These are phyloP conservation scores for Penicillium samsonianum DNA, from an alignment of 495 filamentous ascomycete genomes.

Conservation along the genomic window DNA sequence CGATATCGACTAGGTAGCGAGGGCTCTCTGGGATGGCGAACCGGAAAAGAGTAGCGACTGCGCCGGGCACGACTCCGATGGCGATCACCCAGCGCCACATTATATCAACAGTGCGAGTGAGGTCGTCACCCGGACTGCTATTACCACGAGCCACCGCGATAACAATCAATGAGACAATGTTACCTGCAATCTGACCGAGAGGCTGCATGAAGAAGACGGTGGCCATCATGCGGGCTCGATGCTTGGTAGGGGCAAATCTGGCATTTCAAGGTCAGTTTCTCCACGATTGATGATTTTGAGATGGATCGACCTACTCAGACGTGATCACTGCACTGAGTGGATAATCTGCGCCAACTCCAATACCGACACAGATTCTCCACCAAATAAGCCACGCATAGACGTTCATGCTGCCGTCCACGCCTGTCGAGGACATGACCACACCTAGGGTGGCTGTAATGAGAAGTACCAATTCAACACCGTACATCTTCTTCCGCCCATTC, in stretches of 20 bases:
- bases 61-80: conserved; percentile 60
- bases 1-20: conserved; percentile 56
- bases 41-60: conserved; percentile 58
- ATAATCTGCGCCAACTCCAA: conserved; percentile 60
- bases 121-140: conserved; percentile 26
- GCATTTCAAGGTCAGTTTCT: conserved; percentile 12
- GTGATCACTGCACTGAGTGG: conserved; percentile 62
- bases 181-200: conserved; percentile 62
- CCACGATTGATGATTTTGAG: neutral
- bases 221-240: conserved; percentile 63
- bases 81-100: conserved; percentile 65
- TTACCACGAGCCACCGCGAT: conserved; percentile 39
- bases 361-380: conserved; percentile 58
- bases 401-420: conserved; percentile 51
- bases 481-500: conserved; percentile 62
- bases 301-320: conserved; percentile 48
- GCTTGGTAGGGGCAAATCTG: conserved; percentile 60
- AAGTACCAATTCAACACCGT: conserved; percentile 63
- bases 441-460: conserved; percentile 59
- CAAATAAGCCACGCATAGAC: conserved; percentile 58
- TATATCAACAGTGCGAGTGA: conserved; percentile 41
- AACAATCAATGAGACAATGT: conserved; percentile 51
- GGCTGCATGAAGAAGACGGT: conserved; percentile 69
- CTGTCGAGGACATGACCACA: conserved; percentile 49
- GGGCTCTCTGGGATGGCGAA: conserved; percentile 64